A percentile compares a stretch with the other conserved stretches of the same genome.
These are phyloP conservation scores for Psilocybe cyanescens DNA, from an alignment of 768 basidiomycete species.

Conservation along the genomic window DNA sequence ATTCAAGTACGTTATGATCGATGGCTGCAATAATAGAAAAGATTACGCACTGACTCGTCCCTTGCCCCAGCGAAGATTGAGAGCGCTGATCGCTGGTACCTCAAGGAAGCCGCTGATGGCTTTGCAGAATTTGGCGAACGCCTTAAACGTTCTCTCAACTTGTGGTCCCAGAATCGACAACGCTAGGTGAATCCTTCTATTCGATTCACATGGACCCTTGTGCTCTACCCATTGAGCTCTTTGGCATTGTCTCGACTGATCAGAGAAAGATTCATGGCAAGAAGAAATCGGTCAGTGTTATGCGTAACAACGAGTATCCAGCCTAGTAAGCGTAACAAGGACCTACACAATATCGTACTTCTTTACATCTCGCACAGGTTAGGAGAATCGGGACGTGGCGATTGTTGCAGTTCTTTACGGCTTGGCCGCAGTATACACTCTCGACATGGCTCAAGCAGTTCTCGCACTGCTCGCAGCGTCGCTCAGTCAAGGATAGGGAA, in stretches of 20 bases:
- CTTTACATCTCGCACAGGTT: conserved; percentile 21
- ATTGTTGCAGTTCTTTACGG: conserved; percentile 17
- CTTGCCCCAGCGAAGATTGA: conserved; percentile 15
- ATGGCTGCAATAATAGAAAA: background rate
- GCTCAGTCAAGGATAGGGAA: background rate
- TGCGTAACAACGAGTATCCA: background rate
- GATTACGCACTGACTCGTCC: conserved; percentile 13
- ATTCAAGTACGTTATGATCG: background rate
- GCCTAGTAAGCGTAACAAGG: background rate
- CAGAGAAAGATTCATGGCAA: background rate
- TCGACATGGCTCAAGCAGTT: conserved; percentile 20
- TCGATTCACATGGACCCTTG: conserved; percentile 13
- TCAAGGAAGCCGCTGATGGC: conserved; percentile 12
- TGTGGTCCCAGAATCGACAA: conserved; percentile 9
- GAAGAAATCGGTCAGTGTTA: background rate
- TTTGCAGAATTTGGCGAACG: conserved; percentile 19
- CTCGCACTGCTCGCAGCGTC: conserved; percentile 20
- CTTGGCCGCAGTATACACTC: conserved; percentile 8
- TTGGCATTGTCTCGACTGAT: conserved; percentile 19
- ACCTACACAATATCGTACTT: conserved; percentile 23
- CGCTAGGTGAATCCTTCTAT: conserved; percentile 8
- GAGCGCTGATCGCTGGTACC: conserved; percentile 19
- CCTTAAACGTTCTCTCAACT: conserved; percentile 15
- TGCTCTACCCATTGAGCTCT: conserved; percentile 17
- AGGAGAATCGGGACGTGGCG: conserved; percentile 14